phyloP scores from a whole-genome alignment of 371 early-diverging fungal species.

The Lichtheimia corymbifera region DNA sequence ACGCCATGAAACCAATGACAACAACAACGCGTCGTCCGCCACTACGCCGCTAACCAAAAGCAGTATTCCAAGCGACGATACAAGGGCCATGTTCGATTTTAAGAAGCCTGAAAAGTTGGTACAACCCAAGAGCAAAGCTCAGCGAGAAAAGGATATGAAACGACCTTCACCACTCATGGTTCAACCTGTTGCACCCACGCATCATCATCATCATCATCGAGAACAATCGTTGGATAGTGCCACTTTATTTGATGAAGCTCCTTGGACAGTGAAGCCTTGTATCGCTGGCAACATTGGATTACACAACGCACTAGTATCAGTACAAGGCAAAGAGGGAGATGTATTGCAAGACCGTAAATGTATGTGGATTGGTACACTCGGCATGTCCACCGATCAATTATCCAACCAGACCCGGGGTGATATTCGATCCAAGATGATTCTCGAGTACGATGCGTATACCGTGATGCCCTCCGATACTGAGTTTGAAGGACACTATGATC shows the following conservation, averaged over 20 bases:
- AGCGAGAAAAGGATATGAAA: constrained; percentile 28
- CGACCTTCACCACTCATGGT: constrained; percentile 21
- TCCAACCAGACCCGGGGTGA: constrained; percentile 58
- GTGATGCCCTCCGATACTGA: constrained; percentile 83
- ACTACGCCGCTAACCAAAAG: background rate
- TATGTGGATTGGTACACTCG: constrained; percentile 80
- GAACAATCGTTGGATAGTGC: constrained; percentile 44
- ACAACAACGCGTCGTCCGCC: background rate
- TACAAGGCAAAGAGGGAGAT: constrained; percentile 29
- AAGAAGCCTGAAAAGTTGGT: constrained; percentile 27
- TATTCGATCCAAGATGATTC: constrained; percentile 60
- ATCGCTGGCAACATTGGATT: constrained; percentile 87
- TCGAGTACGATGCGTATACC: constrained; percentile 70
- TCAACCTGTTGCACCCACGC: background rate
- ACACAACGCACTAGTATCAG: constrained; percentile 82
- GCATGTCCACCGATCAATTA: constrained; percentile 71
- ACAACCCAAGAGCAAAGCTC: constrained; percentile 41
- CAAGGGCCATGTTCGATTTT: constrained; percentile 33
- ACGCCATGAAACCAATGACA: background rate
- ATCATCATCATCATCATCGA: constrained; percentile 20
- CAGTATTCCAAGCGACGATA: constrained; percentile 10
- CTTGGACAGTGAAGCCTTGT: constrained; percentile 72
- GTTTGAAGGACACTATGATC: constrained; percentile 88
- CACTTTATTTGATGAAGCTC: constrained; percentile 50
- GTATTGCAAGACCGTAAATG: constrained; percentile 42